Percentiles rank a stretch among this genome's conserved stretches.
phyloP scores from a whole-genome alignment of 139 green algal genomes.

The Haematococcus lacustris region DNA sequence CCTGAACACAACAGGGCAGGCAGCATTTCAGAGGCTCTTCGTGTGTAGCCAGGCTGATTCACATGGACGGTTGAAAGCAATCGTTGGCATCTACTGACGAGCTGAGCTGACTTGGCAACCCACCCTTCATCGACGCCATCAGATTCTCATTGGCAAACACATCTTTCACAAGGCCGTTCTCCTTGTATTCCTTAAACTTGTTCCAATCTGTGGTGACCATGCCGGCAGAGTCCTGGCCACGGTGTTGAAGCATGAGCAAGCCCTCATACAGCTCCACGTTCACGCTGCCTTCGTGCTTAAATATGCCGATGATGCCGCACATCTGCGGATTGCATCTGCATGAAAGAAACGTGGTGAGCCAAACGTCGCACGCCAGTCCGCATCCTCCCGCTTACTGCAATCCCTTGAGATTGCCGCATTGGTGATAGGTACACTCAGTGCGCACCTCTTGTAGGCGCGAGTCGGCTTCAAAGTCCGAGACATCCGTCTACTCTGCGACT shows the following conservation, averaged over 20 bases:
- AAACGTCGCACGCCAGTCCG: background rate
- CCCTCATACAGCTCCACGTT: constrained; percentile 92
- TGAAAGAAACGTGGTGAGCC: background rate
- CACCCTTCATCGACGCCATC: constrained; percentile 75
- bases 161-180: constrained; percentile 96
- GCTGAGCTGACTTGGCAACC: background rate
- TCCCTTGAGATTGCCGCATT: background rate
- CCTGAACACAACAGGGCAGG: constrained; percentile 36
- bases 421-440: background rate
- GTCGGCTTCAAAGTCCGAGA: constrained; percentile 4
- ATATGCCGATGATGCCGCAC: constrained; percentile 95
- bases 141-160: constrained; percentile 76
- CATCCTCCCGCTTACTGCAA: background rate
- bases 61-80: too few relatives aligned
- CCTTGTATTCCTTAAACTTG: constrained; percentile 88
- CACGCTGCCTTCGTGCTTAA: constrained; percentile 63
- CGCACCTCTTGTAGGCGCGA: constrained; percentile 21
- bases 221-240: constrained; percentile 86
- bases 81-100: too few relatives aligned
- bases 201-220: constrained; percentile 92
- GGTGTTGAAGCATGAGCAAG: constrained; percentile 95
- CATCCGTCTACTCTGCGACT: constrained; percentile 6
- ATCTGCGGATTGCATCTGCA: constrained; percentile 41
- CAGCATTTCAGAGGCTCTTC: too few relatives aligned
- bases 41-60: too few relatives aligned